phyloP scores from a whole-genome alignment of 495 filamentous ascomycete genomes.

The Aspergillus incahuasiensis region DNA sequence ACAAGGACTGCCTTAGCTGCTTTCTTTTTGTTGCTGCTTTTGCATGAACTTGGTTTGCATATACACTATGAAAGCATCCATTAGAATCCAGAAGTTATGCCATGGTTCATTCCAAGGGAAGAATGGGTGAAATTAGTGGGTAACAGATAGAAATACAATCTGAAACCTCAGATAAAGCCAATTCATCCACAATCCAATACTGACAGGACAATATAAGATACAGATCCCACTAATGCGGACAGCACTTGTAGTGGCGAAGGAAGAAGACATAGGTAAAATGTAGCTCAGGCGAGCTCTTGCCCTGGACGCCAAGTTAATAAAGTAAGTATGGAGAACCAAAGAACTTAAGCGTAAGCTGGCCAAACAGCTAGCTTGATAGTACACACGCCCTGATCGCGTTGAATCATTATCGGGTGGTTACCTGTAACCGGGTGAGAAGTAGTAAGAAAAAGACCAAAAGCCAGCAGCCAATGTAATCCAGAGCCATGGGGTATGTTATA shows the following conservation, averaged over 20 bases:
- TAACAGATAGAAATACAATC: background rate
- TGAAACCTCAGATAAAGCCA: background rate
- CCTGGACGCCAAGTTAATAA: background rate
- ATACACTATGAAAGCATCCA: background rate
- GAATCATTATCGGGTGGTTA: slow-evolving; percentile 2
- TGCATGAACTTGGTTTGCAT: background rate
- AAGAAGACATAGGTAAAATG: background rate
- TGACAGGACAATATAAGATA: background rate
- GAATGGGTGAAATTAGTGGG: background rate
- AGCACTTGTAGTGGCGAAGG: background rate
- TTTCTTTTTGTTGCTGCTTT: background rate
- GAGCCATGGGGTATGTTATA: slow-evolving; percentile 12
- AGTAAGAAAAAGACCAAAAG: background rate
- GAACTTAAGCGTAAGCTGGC: background rate
- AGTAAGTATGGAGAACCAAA: background rate
- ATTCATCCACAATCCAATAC: background rate
- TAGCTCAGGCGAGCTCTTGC: background rate
- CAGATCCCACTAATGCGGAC: background rate
- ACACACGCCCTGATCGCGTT: background rate
- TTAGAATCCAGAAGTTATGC: background rate
- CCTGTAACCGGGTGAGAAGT: background rate
- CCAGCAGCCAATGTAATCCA: slow-evolving; percentile 12
- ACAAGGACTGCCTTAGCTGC: background rate
- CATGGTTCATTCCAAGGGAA: background rate
- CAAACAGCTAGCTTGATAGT: background rate